Conservation (phyloP, 1,284 basidiomycete species). For the Fomitopsis schrenkii region DNA sequence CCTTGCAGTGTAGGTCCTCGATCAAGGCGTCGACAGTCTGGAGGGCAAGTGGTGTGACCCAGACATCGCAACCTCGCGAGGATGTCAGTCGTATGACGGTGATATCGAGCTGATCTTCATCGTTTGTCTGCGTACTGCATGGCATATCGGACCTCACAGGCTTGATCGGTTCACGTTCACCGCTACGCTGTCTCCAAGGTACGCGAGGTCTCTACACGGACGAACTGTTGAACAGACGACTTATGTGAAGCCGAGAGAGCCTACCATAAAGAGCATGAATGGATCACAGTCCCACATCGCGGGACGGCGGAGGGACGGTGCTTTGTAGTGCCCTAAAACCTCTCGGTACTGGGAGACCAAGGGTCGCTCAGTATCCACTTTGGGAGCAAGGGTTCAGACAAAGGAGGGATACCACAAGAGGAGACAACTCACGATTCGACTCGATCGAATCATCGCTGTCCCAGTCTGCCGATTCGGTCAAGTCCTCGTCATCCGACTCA, state of each 20-base stretch:
- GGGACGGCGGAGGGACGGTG: constrained; percentile 21
- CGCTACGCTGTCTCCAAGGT: not conserved
- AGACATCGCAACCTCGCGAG: constrained; percentile 13
- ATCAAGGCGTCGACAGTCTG: constrained; percentile 15
- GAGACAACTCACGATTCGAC: constrained; percentile 17
- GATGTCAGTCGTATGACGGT: constrained; percentile 17
- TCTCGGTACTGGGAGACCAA: constrained; percentile 17
- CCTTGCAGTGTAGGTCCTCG: constrained; percentile 15
- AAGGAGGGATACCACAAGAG: not conserved
- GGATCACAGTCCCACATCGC: constrained; percentile 34
- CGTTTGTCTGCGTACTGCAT: not conserved
- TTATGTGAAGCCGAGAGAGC: not conserved
- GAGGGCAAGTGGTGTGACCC: constrained; percentile 22
- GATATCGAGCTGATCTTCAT: constrained; percentile 6
- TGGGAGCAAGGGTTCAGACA: not conserved
- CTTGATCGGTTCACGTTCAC: not conserved
- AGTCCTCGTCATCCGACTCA: constrained; percentile 72
- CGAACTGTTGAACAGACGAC: not conserved
- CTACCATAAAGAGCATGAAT: constrained; percentile 30
- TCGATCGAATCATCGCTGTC: constrained; percentile 54
- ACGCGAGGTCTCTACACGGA: not conserved
- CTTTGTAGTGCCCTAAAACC: constrained; percentile 29
- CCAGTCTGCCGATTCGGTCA: constrained; percentile 46
- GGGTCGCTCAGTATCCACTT: constrained; percentile 11
- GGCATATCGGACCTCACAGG: not conserved